Evolutionary conservation across 257 asterid species (phyloP).

Genomic region (Nicotiana noctiflora): DNA sequence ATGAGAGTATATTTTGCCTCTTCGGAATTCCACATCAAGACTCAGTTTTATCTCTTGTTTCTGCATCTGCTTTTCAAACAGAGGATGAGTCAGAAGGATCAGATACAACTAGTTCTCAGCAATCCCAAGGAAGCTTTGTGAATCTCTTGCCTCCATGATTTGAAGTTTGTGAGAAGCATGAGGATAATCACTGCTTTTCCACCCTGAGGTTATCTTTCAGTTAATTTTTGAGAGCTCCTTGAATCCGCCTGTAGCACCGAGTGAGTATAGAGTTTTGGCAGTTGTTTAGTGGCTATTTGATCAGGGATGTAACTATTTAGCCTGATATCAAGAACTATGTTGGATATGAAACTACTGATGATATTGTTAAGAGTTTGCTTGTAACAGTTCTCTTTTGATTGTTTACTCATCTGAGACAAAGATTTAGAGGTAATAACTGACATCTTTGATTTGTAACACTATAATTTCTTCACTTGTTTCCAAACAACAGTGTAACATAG

Average conservation of each 20-base stretch:
- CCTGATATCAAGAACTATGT: neutral
- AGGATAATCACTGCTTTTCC: neutral
- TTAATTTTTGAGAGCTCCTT: neutral
- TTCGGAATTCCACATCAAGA: neutral
- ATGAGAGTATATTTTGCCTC: neutral
- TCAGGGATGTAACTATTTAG: slow-evolving; percentile 9
- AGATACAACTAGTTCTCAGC: slow-evolving; percentile 40
- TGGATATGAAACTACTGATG: slow-evolving; percentile 11
- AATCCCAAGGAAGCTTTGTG: slow-evolving; percentile 30
- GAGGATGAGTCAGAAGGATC: slow-evolving; percentile 75
- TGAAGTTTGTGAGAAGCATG: slow-evolving; percentile 21
- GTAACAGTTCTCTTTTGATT: slow-evolving; percentile 2
- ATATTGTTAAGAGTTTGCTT: slow-evolving; percentile 14
- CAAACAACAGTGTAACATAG: neutral
- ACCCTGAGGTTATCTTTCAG: neutral
- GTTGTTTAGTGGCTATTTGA: neutral
- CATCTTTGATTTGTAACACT: slow-evolving; percentile 10
- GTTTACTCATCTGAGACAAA: neutral
- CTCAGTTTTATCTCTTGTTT: slow-evolving; percentile 11
- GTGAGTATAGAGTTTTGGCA: neutral
- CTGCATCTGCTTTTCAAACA: slow-evolving; percentile 24
- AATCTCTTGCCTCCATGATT: slow-evolving; percentile 32
- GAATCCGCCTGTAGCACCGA: neutral
- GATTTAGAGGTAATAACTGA: slow-evolving; percentile 11
- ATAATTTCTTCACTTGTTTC: slow-evolving; percentile 6